phyloP scores from a whole-genome alignment of 1,139 yeast genomes.

The Yamadazyma sp. region DNA sequence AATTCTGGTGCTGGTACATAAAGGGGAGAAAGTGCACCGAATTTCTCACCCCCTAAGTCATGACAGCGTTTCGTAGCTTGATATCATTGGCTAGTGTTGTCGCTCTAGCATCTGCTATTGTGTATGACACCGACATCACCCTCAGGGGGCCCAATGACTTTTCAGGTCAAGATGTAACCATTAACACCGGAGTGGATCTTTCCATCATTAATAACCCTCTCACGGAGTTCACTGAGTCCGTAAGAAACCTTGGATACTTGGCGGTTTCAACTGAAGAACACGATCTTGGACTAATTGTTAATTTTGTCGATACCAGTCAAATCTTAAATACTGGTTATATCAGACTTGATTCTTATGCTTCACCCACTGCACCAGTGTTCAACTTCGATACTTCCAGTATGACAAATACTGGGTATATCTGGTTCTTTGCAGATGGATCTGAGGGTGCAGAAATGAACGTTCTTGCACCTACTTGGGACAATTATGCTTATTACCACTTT shows the following conservation, averaged over 20 bases:
- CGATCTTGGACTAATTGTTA: slow-evolving; percentile 2
- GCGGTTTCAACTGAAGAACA: slow-evolving; percentile 17
- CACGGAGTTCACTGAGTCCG: slow-evolving; percentile 20
- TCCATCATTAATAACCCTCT: slow-evolving; percentile 27
- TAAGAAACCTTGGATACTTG: slow-evolving; percentile 20
- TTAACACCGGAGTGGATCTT: slow-evolving; percentile 26
- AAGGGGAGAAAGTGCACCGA: no score
- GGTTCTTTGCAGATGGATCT: slow-evolving; percentile 22
- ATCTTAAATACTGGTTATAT: slow-evolving; percentile 20
- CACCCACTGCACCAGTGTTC: slow-evolving; percentile 16
- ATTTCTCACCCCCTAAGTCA: neutral
- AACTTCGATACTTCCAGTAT: slow-evolving; percentile 13
- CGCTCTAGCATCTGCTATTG: neutral
- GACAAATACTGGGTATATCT: slow-evolving; percentile 26
- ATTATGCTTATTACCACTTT: slow-evolving; percentile 25
- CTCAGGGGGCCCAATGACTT: slow-evolving; percentile 17
- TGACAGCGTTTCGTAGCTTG: no score
- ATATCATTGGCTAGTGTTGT: no score
- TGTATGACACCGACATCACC: slow-evolving; percentile 11
- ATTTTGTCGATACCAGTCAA: neutral
- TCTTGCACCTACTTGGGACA: slow-evolving; percentile 20
- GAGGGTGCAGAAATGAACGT: slow-evolving; percentile 19
- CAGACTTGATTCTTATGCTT: slow-evolving; percentile 19
- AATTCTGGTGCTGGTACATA: no score
- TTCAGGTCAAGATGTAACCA: slow-evolving; percentile 19